Conservation (phyloP, 768 basidiomycete genomes). For the Botryobasidium botryosum region DNA sequence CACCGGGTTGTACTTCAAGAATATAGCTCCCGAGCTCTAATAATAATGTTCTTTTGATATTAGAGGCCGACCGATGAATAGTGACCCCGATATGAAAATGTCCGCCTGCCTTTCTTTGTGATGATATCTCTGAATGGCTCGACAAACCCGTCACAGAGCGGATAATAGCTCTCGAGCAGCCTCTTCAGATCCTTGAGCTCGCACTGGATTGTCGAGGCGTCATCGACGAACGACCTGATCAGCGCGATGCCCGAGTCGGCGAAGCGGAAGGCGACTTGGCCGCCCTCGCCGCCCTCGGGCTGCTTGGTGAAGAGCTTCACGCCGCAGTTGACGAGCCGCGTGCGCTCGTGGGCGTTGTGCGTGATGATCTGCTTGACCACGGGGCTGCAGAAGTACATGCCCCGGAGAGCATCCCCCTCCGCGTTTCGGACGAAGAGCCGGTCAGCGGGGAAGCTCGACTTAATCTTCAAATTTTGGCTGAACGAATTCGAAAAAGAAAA, state of each 20-base stretch:
- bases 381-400: constrained; percentile 77
- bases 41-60: not conserved
- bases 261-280: constrained; percentile 36
- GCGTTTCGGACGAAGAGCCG: constrained; percentile 83
- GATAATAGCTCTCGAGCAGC: constrained; percentile 69
- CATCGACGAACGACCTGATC: constrained; percentile 66
- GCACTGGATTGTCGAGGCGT: constrained; percentile 38
- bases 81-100: not conserved
- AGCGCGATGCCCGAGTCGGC: constrained; percentile 74
- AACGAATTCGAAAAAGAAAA: not conserved
- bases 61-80: constrained; percentile 2
- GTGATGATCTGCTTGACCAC: constrained; percentile 64
- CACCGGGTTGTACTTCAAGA: constrained; percentile 44
- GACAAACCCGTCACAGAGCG: constrained; percentile 45
- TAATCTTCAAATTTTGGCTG: constrained; percentile 60
- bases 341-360: constrained; percentile 66
- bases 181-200: constrained; percentile 39
- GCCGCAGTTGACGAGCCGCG: constrained; percentile 83
- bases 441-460: constrained; percentile 46
- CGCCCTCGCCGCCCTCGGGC: constrained; percentile 29
- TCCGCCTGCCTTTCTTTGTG: constrained; percentile 34
- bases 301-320: constrained; percentile 88
- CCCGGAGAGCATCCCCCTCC: constrained; percentile 31
- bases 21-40: constrained; percentile 55
- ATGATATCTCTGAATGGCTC: constrained; percentile 41